phyloP scores from a whole-genome alignment of 176 grass and related monocot genomes.

The Carex kokanica region DNA sequence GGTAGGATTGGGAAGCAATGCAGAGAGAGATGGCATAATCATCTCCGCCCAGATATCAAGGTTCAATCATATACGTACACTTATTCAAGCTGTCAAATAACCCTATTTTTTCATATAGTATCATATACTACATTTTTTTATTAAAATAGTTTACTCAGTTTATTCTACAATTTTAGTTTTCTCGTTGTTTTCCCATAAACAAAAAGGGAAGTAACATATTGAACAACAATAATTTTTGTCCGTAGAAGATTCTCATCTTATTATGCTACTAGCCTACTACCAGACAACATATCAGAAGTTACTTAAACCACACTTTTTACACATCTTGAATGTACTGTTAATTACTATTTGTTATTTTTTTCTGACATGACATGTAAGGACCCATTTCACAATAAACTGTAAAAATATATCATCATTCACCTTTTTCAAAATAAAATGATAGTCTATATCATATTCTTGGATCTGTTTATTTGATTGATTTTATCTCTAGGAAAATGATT shows the following conservation, averaged over 20 bases:
- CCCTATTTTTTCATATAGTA: neutral
- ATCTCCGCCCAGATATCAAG: slow-evolving; percentile 64
- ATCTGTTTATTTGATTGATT: neutral
- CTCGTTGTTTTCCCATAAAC: neutral
- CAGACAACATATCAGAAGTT: neutral
- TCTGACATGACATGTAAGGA: neutral
- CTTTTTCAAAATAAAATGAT: neutral
- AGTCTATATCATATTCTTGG: neutral
- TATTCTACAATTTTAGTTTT: neutral
- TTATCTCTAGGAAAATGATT: neutral
- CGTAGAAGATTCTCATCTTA: neutral
- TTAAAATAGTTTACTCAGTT: slow-evolving; percentile 1
- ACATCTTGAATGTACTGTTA: neutral
- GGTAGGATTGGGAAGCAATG: slow-evolving; percentile 78
- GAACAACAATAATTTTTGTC: neutral
- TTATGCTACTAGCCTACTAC: neutral
- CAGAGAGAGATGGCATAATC: slow-evolving; percentile 81
- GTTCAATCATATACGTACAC: slow-evolving; percentile 20
- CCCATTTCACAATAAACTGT: neutral
- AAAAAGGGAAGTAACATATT: neutral
- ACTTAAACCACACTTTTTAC: neutral
- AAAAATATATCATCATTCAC: neutral
- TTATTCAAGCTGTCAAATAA: neutral
- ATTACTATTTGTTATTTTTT: neutral
- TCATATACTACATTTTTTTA: neutral